Base-by-base conservation (phyloP, 306 rosid genomes). In the Mimosa bimucronata region DNA sequence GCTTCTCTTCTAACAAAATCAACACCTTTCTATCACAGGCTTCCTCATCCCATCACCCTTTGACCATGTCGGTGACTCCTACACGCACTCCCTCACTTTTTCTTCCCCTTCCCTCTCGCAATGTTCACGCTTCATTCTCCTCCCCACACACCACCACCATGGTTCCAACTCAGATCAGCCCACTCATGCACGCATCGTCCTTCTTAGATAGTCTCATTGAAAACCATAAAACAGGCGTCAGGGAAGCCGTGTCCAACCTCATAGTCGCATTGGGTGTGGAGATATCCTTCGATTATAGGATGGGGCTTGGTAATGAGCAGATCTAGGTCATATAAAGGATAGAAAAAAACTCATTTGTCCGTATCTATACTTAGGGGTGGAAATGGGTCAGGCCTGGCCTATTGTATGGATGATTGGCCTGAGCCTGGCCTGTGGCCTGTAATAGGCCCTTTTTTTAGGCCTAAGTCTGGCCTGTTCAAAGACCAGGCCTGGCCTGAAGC, bases 181-280 rank as follows among this genome's bases (percentile, higher is more conserved):
- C 52, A 3, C 18, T 14, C n/a, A n/a, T n/a, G n/a, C 18, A 45
- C 52, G 18, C 52, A 45, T 16, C 18, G 3, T 14, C 52, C 52
- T 45, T 45, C 4, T 12, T 45, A 0, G 52, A 45, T 6, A 13
- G 19, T 45, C 52, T 45, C 19, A 14, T 45, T 13, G 52, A 14
- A 45, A 45, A 14, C 52, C 52, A 45, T 0, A 45, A 45, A 45
- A 5, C 52, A 16, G 14, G 19, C 52, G 18, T 45, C 52, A 45
- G 52, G 14, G 52, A 45, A 45, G 52, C 52, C 4, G 52, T 45
- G 52, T 45, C 52, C 52, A 14, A 45, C 52, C 52, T 45, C 52
- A 45, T 12, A 44, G 12, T 6, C 1, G 19, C 42, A 44, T 18
- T 80, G 18, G 79, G 81, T 0, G 83, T 42, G 62, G 83, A 60